phyloP scores from a whole-genome alignment of 305 asterid species.

The Rubia balearica region DNA sequence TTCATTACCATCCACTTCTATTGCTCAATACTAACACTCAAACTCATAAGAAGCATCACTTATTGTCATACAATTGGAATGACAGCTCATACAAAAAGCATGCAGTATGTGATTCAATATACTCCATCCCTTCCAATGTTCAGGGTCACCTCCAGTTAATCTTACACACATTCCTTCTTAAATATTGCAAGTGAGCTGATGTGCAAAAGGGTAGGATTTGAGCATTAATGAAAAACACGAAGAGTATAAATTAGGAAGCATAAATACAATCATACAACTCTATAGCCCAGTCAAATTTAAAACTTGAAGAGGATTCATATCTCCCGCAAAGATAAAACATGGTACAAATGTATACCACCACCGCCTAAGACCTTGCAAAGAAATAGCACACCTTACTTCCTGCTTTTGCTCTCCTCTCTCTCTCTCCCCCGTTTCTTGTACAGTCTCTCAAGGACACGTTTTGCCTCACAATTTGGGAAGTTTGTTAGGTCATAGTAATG shows the following conservation, averaged over 20 bases:
- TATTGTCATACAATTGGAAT: too few relatives aligned
- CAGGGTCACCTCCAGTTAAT: too few relatives aligned
- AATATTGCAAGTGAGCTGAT: constrained; percentile 1
- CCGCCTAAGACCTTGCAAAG: background rate
- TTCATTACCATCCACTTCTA: too few relatives aligned
- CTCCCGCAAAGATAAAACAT: background rate
- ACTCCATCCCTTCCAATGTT: too few relatives aligned
- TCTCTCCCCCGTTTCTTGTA: constrained; percentile 71
- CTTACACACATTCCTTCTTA: too few relatives aligned
- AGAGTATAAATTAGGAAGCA: background rate
- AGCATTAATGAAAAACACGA: background rate
- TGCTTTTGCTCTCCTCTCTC: constrained; percentile 53
- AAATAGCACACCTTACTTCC: constrained; percentile 23
- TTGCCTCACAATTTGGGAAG: constrained; percentile 93
- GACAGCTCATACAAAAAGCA: too few relatives aligned
- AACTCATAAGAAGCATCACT: too few relatives aligned
- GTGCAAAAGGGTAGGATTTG: too few relatives aligned
- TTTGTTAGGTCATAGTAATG: constrained; percentile 80
- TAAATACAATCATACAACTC: background rate
- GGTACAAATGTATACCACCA: background rate
- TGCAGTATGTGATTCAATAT: too few relatives aligned
- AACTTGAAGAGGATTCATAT: background rate
- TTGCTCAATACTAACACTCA: too few relatives aligned
- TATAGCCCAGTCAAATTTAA: background rate
- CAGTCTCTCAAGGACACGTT: constrained; percentile 64